Base-by-base conservation (phyloP, 164 flowering plant genomes). In the Nymphaea thermarum region DNA sequence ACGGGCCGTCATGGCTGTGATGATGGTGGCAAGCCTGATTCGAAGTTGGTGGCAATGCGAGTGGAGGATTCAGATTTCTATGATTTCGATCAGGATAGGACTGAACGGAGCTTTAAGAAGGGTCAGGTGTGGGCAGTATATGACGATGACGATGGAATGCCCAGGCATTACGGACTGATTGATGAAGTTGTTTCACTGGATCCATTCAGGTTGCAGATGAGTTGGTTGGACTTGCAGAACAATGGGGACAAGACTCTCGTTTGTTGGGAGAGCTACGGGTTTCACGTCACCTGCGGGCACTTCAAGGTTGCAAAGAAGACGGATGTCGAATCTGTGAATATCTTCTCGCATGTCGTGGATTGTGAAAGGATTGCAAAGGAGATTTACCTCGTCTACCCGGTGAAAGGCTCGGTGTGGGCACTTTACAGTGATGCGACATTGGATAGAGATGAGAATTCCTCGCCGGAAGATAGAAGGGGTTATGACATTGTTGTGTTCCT, bases 331-430 rank as follows among this genome's bases (percentile, higher is more conserved):
- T 77, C 85, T 4, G 78, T 88, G 70, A 90, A 88, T 71, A 66
- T 87, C 18, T 91, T 90, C 71, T 94, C 96, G 17, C 99, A 94
- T 77, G 55, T 82, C 43, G 85, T 85, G 67, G 82, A 84, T 1
- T 85, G 87, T 73, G 98, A 91, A 70, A 83, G 96, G 69, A 93
- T 80, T 43, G 96, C 96, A 0, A 81, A 79, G 76, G 89, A 87
- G 71, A 36, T 88, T 43, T 91, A 91, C 69, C 69, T 83, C 82
- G 86, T 94, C 65, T 94, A 82, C 66, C 99, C 99, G 0, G 85
- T 68, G 67, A 91, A 91, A 77, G 98, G 94, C 57, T 87, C 96
- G 3, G 82, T 91, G n/a, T 91, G 99, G 98, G 99, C 93, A 0
- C 73, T 94, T 60, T 84, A 87, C 71, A 71, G 62, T 36, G 85